A percentile compares a stretch with the other conserved stretches of the same genome.
Conservation (phyloP, 441 rosid genomes). For the Macaranga tanarius region DNA sequence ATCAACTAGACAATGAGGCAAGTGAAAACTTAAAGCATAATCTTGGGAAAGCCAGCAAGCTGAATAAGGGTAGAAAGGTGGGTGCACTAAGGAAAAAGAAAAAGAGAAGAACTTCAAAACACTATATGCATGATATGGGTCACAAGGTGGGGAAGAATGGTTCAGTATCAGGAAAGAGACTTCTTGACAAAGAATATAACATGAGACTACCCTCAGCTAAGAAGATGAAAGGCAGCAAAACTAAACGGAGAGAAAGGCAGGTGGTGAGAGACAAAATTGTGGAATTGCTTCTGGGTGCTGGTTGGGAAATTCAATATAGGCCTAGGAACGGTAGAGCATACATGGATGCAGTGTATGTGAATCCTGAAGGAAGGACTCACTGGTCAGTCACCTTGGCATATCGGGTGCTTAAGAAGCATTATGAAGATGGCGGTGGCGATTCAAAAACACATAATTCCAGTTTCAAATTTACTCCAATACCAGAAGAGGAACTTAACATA, state of each 20-base stretch:
- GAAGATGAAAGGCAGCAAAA: conserved; percentile 17
- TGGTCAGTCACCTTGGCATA: conserved; percentile 97
- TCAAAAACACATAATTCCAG: conserved; percentile 39
- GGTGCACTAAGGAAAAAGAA: conserved; percentile 18
- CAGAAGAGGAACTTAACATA: conserved; percentile 66
- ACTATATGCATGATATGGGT: conserved; percentile 17
- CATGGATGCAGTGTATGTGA: conserved; percentile 85
- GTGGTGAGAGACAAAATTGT: conserved; percentile 70
- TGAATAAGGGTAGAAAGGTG: conserved; percentile 19
- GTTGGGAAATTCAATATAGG: conserved; percentile 84
- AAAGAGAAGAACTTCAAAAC: conserved; percentile 11
- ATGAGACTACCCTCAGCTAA: conserved; percentile 12
- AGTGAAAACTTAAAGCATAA: conserved; percentile 19
- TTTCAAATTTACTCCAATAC: conserved; percentile 61
- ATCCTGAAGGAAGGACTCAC: conserved; percentile 87
- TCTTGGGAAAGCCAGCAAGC: conserved; percentile 39
- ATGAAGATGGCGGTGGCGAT: conserved; percentile 44
- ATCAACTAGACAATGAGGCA: conserved; percentile 3
- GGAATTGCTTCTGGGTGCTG: conserved; percentile 68
- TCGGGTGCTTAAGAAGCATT: conserved; percentile 50
- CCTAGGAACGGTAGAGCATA: conserved; percentile 62
- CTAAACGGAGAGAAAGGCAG: conserved; percentile 37
- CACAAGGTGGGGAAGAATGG: conserved; percentile 14
- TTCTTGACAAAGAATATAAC: conserved; percentile 19
- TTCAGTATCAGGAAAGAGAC: conserved; percentile 22